A percentile compares a stretch with the other conserved stretches of the same genome.
Evolutionary conservation across 768 basidiomycete species (phyloP).

Genomic region (Lentinus tigrinus): DNA sequence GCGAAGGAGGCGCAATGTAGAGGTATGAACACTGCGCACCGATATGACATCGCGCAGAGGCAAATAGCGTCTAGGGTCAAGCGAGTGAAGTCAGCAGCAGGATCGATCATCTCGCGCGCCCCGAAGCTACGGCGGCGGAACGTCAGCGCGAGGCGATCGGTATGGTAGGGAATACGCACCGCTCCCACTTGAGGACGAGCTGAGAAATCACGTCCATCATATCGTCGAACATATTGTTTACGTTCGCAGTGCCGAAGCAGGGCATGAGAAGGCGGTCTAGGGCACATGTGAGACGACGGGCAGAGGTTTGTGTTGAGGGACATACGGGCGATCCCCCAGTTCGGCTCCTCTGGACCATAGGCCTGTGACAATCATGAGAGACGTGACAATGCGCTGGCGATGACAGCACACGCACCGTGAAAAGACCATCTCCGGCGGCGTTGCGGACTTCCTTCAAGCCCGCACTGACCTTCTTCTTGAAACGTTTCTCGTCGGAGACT

Average conservation of each 20-base stretch:
- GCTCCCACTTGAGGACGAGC: constrained; percentile 43
- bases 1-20: background rate
- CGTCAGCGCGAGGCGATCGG: background rate
- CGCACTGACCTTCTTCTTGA: constrained; percentile 38
- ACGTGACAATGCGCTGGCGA: constrained; percentile 26
- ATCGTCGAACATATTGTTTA: constrained; percentile 45
- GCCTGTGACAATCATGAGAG: constrained; percentile 26
- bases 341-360: constrained; percentile 39
- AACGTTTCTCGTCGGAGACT: constrained; percentile 41
- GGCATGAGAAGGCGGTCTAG: constrained; percentile 40
- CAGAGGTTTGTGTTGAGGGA: background rate
- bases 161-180: constrained; percentile 24
- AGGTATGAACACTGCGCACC: constrained; percentile 20
- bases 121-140: constrained; percentile 37
- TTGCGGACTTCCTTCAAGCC: constrained; percentile 36
- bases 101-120: constrained; percentile 38
- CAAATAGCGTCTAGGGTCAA: constrained; percentile 48
- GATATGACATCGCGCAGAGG: constrained; percentile 42
- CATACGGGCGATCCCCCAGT: constrained; percentile 46
- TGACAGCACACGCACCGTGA: constrained; percentile 32
- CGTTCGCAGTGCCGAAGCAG: constrained; percentile 39
- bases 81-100: constrained; percentile 45
- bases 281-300: background rate
- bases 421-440: constrained; percentile 41
- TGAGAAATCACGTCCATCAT: constrained; percentile 48